A percentile compares a stretch with the other conserved stretches of the same genome.
Conservation (phyloP, 2,329 filamentous ascomycete genomes). For the Xylaria hypoxylon region DNA sequence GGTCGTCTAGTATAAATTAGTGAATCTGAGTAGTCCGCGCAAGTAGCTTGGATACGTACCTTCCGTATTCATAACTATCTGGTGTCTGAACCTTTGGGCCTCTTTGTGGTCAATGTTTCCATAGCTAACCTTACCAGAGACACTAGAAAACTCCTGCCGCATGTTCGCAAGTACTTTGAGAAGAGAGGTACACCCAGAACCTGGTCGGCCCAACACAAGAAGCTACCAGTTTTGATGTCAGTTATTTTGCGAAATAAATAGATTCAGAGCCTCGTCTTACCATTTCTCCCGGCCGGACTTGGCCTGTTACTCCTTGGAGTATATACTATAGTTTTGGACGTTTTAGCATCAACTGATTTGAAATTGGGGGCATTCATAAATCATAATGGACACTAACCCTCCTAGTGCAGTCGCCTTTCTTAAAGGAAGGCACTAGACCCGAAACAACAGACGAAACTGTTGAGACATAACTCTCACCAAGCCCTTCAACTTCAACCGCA, state of each 20-base stretch:
- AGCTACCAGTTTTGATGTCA: slow-evolving; percentile 2
- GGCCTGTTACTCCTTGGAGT: slow-evolving; percentile 42
- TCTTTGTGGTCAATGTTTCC: slow-evolving; percentile 4
- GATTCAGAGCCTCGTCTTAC: background rate
- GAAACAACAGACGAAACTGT: slow-evolving; percentile 17
- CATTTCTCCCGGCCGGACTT: slow-evolving; percentile 59
- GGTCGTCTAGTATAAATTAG: slow-evolving; percentile 66
- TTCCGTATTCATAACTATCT: slow-evolving; percentile 15
- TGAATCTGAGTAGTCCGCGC: background rate
- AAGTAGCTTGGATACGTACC: background rate
- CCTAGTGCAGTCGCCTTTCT: background rate
- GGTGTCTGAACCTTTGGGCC: slow-evolving; percentile 2
- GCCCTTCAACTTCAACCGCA: slow-evolving; percentile 17
- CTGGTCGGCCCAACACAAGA: slow-evolving; percentile 9
- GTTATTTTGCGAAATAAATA: background rate
- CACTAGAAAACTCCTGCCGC: background rate
- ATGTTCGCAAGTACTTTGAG: slow-evolving; percentile 12
- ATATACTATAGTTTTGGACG: slow-evolving; percentile 12
- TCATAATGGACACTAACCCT: slow-evolving; percentile 11
- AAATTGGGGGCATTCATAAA: background rate
- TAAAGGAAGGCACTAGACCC: background rate
- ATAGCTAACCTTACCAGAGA: slow-evolving; percentile 5
- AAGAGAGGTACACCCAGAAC: slow-evolving; percentile 11
- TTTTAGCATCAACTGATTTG: background rate
- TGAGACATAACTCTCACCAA: slow-evolving; percentile 17